A percentile compares a stretch with the other conserved stretches of the same genome.
These are phyloP conservation scores for Talaromyces sp. DNA, from an alignment of 2,329 filamentous ascomycete genomes.

Conservation along the genomic window DNA sequence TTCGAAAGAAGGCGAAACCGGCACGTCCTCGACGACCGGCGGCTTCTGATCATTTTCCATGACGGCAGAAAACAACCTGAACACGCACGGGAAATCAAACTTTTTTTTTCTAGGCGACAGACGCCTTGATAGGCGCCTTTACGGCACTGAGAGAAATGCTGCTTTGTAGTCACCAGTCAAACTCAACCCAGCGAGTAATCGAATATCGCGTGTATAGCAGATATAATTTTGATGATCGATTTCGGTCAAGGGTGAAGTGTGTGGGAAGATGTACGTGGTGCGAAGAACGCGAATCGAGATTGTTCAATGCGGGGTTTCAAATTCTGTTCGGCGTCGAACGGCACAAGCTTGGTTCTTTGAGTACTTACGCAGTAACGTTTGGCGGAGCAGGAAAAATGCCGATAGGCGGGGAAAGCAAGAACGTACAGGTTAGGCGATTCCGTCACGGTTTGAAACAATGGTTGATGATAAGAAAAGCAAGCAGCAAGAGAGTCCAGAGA, in stretches of 20 bases:
- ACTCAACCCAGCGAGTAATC: neutral
- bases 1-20: conserved; percentile 20
- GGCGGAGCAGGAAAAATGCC: neutral
- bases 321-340: neutral
- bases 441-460: neutral
- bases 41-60: conserved; percentile 22
- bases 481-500: neutral
- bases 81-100: neutral
- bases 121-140: neutral
- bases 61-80: neutral
- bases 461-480: neutral
- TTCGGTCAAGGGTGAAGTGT: neutral
- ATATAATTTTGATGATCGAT: neutral
- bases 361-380: neutral
- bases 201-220: neutral
- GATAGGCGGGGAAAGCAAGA: neutral
- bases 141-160: conserved; percentile 3
- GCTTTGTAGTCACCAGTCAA: neutral
- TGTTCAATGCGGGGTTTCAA: conserved; percentile 3
- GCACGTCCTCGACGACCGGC: conserved; percentile 19
- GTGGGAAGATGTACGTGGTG: neutral
- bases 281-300: neutral
- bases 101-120: neutral
- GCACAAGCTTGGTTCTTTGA: neutral
- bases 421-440: neutral